Percentiles rank a stretch among this genome's conserved stretches.
Evolutionary conservation across 176 grass and related monocot genomes (phyloP).

Genomic region (Puya raimondii): DNA sequence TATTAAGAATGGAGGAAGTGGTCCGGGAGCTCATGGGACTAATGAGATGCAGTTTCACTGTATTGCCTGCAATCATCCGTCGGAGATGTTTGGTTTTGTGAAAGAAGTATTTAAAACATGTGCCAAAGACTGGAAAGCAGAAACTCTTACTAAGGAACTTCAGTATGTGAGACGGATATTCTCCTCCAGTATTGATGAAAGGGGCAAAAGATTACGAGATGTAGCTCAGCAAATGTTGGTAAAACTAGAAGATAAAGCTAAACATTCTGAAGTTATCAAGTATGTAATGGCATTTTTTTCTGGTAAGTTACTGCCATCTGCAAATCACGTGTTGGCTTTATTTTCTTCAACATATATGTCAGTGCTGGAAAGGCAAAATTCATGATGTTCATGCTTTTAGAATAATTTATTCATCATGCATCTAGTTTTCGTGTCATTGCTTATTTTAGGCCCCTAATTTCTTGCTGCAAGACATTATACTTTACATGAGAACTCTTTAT

Average conservation of each 20-base stretch:
- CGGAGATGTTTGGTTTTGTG: slow-evolving; percentile 98
- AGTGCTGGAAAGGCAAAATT: not conserved
- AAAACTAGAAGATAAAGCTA: slow-evolving; percentile 45
- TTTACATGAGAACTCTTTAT: no score
- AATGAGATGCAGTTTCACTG: slow-evolving; percentile 74
- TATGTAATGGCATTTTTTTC: slow-evolving; percentile 67
- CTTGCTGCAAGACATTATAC: no score
- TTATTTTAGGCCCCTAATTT: no score
- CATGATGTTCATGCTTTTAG: not conserved
- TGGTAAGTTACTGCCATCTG: slow-evolving; percentile 45
- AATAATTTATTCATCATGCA: not conserved
- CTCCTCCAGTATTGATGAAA: slow-evolving; percentile 51
- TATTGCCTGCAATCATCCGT: slow-evolving; percentile 64
- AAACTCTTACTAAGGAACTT: slow-evolving; percentile 64
- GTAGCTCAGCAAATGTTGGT: slow-evolving; percentile 56
- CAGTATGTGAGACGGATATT: slow-evolving; percentile 72
- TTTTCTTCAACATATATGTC: slow-evolving; percentile 10
- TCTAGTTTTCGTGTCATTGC: no score
- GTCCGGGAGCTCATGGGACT: slow-evolving; percentile 23
- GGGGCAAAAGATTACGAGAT: slow-evolving; percentile 54
- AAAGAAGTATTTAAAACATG: slow-evolving; percentile 87
- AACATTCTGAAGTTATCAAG: slow-evolving; percentile 54
- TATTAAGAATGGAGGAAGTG: slow-evolving; percentile 54
- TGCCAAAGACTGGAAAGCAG: slow-evolving; percentile 60
- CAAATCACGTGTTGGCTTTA: slow-evolving; percentile 4